Evolutionary conservation across 805 yeast genomes (phyloP), one percentile per base, ranked within the genome.

Genomic region (Ogataea nakhonphanomensis): DNA sequence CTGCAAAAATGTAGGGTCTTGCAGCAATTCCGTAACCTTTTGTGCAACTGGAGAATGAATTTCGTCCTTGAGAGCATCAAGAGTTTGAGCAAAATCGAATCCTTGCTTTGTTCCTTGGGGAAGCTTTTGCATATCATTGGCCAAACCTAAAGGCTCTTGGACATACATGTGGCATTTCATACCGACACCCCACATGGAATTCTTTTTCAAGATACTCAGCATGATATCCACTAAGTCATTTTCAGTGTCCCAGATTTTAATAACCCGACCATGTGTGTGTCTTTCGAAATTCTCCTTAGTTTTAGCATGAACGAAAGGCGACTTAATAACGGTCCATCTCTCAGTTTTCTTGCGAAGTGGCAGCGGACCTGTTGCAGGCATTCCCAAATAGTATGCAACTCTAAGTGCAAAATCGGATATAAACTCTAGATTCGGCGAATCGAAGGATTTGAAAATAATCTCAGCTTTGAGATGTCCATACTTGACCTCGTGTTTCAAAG

Each of bases 291-390:
- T 93, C 68, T 91, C 95, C 67, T 93, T 93, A 8, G 93, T 75
- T 62, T 89, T 90, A 37, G 97, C 95, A 58, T 87, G 93, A 14
- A 85, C 96, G 61, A 93, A 93, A 1, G 97, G 97, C 3, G 96
- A 81, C 61, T 82, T 78, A 55, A 84, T 89, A 31, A 93, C 96
- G 0, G 99, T 93, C 87, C 96, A 91, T 52, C 89, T 76, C 63
- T 91, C 85, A 53, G 81, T 77, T 58, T 79, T 83, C 3, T 84
- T 79, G 48, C 79, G 83, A 48, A 77, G 62, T 35, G 81, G 85
- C 25, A 69, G 71, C 13, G 91, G 82, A 2, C 89, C 90, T 10
- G 80, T 75, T 25, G 84, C 79, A 12, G 98, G 96, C 50, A 93
- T 80, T 7, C 95, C 91, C 52, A 93, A 67, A 64, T 85, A 93